phyloP scores from a whole-genome alignment of 805 yeast species.

The Candida ficus region DNA sequence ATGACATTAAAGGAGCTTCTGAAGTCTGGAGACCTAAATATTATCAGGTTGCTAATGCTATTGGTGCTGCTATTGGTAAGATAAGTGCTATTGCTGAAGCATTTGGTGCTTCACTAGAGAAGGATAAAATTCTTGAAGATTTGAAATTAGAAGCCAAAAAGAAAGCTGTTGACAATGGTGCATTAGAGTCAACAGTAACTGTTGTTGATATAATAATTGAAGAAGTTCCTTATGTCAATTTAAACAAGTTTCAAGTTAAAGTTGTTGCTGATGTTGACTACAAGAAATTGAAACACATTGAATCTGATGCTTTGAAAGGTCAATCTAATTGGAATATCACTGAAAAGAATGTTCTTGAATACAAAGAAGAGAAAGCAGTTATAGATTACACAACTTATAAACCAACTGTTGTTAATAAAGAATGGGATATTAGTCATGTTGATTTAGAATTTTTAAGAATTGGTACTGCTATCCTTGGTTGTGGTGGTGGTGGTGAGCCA shows the following conservation, averaged over 20 bases:
- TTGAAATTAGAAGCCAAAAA: slow-evolving; percentile 19
- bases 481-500: slow-evolving; percentile 50
- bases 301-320: no score
- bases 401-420: slow-evolving; percentile 13
- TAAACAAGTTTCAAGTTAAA: slow-evolving; percentile 25
- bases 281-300: slow-evolving; percentile 23
- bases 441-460: slow-evolving; percentile 37
- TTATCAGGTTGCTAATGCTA: slow-evolving; percentile 45
- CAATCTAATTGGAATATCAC: no score
- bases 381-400: slow-evolving; percentile 21
- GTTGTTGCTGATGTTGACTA: slow-evolving; percentile 17
- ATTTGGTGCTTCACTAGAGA: slow-evolving; percentile 25
- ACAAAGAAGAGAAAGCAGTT: slow-evolving; percentile 16
- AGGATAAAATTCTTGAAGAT: slow-evolving; percentile 17
- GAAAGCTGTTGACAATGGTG: slow-evolving; percentile 24
- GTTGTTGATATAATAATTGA: slow-evolving; percentile 23
- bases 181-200: slow-evolving; percentile 18
- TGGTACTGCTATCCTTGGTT: slow-evolving; percentile 43
- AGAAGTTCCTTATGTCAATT: slow-evolving; percentile 27
- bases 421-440: slow-evolving; percentile 24
- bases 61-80: slow-evolving; percentile 37
- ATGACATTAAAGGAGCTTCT: slow-evolving; percentile 35
- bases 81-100: slow-evolving; percentile 1
- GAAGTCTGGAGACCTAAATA: slow-evolving; percentile 38
- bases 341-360: slow-evolving; percentile 11